Conservation (phyloP, 305 asterid species). For the Fraxinus albicans region DNA sequence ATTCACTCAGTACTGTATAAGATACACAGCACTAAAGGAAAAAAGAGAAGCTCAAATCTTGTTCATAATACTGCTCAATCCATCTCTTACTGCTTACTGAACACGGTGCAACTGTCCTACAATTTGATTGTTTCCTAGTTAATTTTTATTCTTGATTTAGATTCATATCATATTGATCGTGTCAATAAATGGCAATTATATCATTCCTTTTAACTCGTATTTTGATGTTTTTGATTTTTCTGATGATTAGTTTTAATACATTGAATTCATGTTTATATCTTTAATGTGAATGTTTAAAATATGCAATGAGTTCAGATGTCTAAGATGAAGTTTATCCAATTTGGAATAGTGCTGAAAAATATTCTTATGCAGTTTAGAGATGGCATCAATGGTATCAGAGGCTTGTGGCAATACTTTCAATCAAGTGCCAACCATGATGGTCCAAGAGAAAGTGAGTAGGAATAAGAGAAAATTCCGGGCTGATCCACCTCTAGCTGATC, state of each 20-base stretch:
- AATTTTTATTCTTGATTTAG: conserved; percentile 23
- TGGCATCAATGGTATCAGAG: conserved; percentile 80
- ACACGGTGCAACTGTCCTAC: conserved; percentile 21
- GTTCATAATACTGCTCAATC: neutral
- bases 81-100: neutral
- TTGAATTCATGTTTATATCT: neutral
- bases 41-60: neutral
- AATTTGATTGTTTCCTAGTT: conserved; percentile 21
- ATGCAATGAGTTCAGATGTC: conserved; percentile 10
- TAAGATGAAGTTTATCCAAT: conserved; percentile 25
- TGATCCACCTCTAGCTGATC: conserved; percentile 73
- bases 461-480: conserved; percentile 93
- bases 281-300: conserved; percentile 9
- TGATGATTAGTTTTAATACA: conserved; percentile 24
- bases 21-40: neutral
- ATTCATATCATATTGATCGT: conserved; percentile 29
- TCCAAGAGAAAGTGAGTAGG: conserved; percentile 70
- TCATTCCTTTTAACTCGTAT: conserved; percentile 2
- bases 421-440: conserved; percentile 64
- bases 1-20: neutral
- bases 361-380: conserved; percentile 48
- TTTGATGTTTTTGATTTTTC: conserved; percentile 2
- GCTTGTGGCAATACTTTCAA: conserved; percentile 64
- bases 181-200: conserved; percentile 25
- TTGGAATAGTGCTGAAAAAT: conserved; percentile 24